Evolutionary conservation across 148 eudicot species (phyloP).

Genomic region (Amaranthus hypochondriacus): DNA sequence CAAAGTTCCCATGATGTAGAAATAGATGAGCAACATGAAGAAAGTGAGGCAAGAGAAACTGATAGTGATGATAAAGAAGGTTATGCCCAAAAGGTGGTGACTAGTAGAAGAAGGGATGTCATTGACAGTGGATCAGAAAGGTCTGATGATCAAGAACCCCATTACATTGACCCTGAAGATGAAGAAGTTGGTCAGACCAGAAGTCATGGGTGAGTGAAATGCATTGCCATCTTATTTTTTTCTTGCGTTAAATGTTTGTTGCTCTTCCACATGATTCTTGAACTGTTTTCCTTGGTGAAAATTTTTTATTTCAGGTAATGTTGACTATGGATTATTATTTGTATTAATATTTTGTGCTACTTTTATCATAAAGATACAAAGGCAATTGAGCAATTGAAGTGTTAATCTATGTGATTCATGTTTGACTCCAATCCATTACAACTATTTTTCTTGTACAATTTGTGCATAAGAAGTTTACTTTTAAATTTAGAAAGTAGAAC

Average conservation of each 20-base stretch:
- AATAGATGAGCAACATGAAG: conserved; percentile 68
- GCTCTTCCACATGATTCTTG: neutral
- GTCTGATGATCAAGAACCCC: conserved; percentile 70
- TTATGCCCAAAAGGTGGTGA: conserved; percentile 65
- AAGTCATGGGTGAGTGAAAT: conserved; percentile 53
- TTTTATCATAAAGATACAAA: neutral
- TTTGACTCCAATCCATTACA: neutral
- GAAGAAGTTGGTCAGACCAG: conserved; percentile 87
- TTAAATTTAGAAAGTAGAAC: neutral
- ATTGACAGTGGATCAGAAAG: conserved; percentile 83
- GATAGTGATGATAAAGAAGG: conserved; percentile 78
- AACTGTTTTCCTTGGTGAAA: neutral
- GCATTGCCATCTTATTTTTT: neutral
- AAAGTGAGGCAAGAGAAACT: conserved; percentile 69
- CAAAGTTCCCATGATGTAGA: conserved; percentile 88
- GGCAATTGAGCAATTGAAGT: neutral
- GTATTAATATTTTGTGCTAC: neutral
- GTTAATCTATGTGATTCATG: neutral
- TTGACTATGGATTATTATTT: neutral
- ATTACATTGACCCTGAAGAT: conserved; percentile 70
- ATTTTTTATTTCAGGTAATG: neutral
- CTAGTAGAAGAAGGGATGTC: conserved; percentile 73
- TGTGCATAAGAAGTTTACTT: neutral
- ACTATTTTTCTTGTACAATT: neutral
- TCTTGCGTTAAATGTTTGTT: neutral